phyloP scores from a whole-genome alignment of 2,329 filamentous ascomycete genomes.

The Colletotrichum sp. region DNA sequence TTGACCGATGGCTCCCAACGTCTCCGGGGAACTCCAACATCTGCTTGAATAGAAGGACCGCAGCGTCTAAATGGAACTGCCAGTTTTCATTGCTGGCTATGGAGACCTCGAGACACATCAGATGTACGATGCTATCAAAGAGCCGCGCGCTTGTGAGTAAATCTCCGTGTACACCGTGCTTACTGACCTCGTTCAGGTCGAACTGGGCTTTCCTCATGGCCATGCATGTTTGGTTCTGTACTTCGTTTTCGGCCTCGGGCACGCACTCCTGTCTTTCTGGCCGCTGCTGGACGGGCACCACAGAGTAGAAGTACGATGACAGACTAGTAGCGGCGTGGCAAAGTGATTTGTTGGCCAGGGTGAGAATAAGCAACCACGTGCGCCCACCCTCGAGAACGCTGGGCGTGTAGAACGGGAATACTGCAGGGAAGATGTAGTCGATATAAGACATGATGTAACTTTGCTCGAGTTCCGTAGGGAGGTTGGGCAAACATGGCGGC shows the following conservation, averaged over 20 bases:
- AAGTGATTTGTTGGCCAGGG: conserved; percentile 60
- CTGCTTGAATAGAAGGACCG: conserved; percentile 52
- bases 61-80: conserved; percentile 54
- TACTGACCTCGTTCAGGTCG: conserved; percentile 41
- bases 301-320: conserved; percentile 60
- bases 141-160: conserved; percentile 40
- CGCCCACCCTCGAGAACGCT: conserved; percentile 57
- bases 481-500: neutral
- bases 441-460: conserved; percentile 62
- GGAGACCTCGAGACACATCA: conserved; percentile 57
- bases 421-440: conserved; percentile 65
- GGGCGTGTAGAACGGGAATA: conserved; percentile 67
- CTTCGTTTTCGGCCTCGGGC: conserved; percentile 32
- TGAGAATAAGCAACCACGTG: conserved; percentile 62
- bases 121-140: conserved; percentile 55
- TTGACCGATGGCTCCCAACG: neutral
- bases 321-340: conserved; percentile 62
- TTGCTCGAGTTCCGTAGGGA: conserved; percentile 20
- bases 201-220: conserved; percentile 47
- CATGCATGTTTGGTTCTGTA: conserved; percentile 47
- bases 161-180: conserved; percentile 30
- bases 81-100: conserved; percentile 50
- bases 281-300: conserved; percentile 34
- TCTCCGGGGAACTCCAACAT: conserved; percentile 38
- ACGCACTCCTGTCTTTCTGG: conserved; percentile 22